Evolutionary conservation across 2,329 filamentous ascomycete species (phyloP).

Genomic region (Phialophora tarda): DNA sequence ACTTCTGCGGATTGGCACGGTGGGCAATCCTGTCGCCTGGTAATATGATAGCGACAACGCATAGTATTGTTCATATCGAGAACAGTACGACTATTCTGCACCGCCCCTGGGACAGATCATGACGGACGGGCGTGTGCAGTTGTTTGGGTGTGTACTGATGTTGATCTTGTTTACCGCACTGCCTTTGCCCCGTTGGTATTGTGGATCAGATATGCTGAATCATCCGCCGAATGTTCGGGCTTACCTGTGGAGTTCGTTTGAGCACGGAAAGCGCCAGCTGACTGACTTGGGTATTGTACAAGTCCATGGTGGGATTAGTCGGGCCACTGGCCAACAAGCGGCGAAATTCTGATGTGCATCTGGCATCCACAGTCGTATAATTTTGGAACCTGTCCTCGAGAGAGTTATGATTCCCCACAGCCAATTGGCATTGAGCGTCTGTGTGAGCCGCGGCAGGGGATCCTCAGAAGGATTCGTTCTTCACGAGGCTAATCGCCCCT

Average conservation of each 20-base stretch:
- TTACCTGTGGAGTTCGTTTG: neutral
- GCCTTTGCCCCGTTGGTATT: neutral
- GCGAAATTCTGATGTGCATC: neutral
- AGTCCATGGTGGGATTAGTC: neutral
- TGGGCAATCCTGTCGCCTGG: neutral
- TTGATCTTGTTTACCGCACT: neutral
- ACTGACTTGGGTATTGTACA: neutral
- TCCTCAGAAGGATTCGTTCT: neutral
- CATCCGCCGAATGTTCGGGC: neutral
- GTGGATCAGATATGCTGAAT: neutral
- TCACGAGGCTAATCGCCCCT: neutral
- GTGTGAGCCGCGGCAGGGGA: neutral
- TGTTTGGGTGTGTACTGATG: neutral
- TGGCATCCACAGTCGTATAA: neutral
- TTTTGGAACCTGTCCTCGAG: neutral
- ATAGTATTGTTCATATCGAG: neutral
- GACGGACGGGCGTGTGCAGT: too few relatives aligned
- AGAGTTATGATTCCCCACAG: neutral
- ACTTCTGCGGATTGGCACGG: neutral
- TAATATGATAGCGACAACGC: neutral
- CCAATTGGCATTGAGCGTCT: neutral
- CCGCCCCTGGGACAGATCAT: neutral
- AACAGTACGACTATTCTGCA: neutral
- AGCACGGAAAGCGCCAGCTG: neutral
- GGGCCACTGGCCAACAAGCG: neutral